phyloP scores from a whole-genome alignment of 2,329 filamentous ascomycete genomes.

The Incumbomyces lentus region DNA sequence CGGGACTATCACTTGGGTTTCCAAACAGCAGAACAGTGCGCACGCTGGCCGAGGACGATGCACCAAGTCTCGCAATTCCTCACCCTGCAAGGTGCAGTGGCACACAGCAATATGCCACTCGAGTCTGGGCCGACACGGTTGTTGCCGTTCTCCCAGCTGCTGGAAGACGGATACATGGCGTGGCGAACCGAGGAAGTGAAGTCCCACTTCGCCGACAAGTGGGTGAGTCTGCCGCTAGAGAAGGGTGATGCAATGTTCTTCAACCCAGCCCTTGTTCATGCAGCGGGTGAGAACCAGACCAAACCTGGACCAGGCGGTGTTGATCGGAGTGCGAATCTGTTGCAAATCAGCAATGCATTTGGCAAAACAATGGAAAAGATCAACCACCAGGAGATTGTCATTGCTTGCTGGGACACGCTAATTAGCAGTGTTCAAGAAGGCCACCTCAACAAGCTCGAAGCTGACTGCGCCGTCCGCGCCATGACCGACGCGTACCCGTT shows the following conservation, averaged over 20 bases:
- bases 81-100: conserved; percentile 54
- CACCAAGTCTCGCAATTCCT: conserved; percentile 48
- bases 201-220: conserved; percentile 43
- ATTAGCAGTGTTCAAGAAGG: conserved; percentile 31
- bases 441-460: conserved; percentile 41
- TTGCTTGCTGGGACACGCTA: conserved; percentile 44
- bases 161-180: conserved; percentile 48
- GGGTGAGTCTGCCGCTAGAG: conserved; percentile 42
- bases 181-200: conserved; percentile 46
- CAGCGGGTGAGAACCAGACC: conserved; percentile 47
- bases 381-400: conserved; percentile 43
- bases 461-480: conserved; percentile 35
- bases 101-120: conserved; percentile 51
- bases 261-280: conserved; percentile 53
- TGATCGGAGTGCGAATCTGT: conserved; percentile 48
- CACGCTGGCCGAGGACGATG: conserved; percentile 41
- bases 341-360: conserved; percentile 53
- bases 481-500: conserved; percentile 52
- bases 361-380: conserved; percentile 55
- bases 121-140: conserved; percentile 51
- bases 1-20: conserved; percentile 58
- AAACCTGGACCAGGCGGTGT: conserved; percentile 29
- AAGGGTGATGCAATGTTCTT: conserved; percentile 55
- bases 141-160: conserved; percentile 50
- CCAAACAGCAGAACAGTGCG: conserved; percentile 40